A percentile compares a stretch with the other conserved stretches of the same genome.
Evolutionary conservation across 2,329 filamentous ascomycete species (phyloP).

Genomic region (Sporothrix luriei): DNA sequence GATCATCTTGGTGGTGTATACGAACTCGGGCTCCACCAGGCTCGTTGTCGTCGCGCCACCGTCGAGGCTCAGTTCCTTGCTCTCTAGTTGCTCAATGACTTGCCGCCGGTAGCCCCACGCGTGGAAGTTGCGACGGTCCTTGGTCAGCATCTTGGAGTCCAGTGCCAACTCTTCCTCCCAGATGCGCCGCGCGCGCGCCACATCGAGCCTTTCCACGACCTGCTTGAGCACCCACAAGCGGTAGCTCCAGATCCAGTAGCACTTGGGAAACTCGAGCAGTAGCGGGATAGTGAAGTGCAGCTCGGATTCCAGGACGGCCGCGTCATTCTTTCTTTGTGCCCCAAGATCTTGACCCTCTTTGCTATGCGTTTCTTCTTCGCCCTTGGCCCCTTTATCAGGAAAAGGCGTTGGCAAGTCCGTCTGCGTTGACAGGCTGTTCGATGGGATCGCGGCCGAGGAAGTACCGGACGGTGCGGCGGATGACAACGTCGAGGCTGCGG

Average conservation of each 20-base stretch:
- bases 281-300: slow-evolving; percentile 81
- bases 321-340: slow-evolving; percentile 5
- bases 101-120: slow-evolving; percentile 90
- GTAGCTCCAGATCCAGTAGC: slow-evolving; percentile 99
- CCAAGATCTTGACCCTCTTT: background rate
- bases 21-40: slow-evolving; percentile 79
- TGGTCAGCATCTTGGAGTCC: slow-evolving; percentile 82
- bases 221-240: slow-evolving; percentile 80
- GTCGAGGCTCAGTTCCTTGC: slow-evolving; percentile 46
- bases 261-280: slow-evolving; percentile 85
- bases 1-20: slow-evolving; percentile 90
- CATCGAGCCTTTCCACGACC: slow-evolving; percentile 65
- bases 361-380: background rate
- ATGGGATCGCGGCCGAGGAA: slow-evolving; percentile 54
- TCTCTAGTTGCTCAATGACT: slow-evolving; percentile 76
- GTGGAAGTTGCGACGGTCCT: slow-evolving; percentile 91
- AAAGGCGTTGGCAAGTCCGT: slow-evolving; percentile 17
- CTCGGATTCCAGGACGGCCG: slow-evolving; percentile 66
- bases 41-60: slow-evolving; percentile 49
- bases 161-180: slow-evolving; percentile 85
- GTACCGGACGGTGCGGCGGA: slow-evolving; percentile 57
- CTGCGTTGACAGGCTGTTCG: slow-evolving; percentile 37
- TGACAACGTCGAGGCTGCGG: slow-evolving; percentile 63
- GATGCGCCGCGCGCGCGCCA: slow-evolving; percentile 59
- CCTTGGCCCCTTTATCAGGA: background rate